Conservation (phyloP, 805 yeast genomes). For the Cyberlindnera galapagoensis region DNA sequence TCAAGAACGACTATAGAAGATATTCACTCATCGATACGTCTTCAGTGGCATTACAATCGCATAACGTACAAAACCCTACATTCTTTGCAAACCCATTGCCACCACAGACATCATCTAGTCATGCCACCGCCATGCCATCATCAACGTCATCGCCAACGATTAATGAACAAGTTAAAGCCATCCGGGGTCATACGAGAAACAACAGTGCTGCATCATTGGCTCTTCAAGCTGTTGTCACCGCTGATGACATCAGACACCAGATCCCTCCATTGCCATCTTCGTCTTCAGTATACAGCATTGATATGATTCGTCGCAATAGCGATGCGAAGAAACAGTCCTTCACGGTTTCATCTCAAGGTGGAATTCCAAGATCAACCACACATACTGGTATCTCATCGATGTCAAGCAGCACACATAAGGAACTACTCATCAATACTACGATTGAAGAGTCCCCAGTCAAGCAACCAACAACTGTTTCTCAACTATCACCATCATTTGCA, state of each 20-base stretch:
- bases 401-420: conserved; percentile 3
- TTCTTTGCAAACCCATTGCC: conserved; percentile 51
- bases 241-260: conserved; percentile 35
- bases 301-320: conserved; percentile 10
- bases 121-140: conserved; percentile 45
- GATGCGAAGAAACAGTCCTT: conserved; percentile 7
- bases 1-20: conserved; percentile 26
- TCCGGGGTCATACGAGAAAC: conserved; percentile 30
- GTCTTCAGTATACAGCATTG: neutral
- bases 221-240: conserved; percentile 67
- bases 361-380: conserved; percentile 31
- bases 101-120: conserved; percentile 63
- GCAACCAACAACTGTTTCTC: conserved; percentile 2
- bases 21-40: conserved; percentile 39
- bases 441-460: conserved; percentile 22
- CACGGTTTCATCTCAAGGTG: conserved; percentile 8
- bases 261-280: conserved; percentile 3
- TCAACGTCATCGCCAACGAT: conserved; percentile 28
- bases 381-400: conserved; percentile 24
- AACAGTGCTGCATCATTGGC: conserved; percentile 58
- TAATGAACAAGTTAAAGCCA: conserved; percentile 17
- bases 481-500: conserved; percentile 7
- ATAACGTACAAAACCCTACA: conserved; percentile 25
- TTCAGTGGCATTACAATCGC: conserved; percentile 32
- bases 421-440: conserved; percentile 11